Conservation (phyloP, 2,329 filamentous ascomycete genomes). For the Talaromyces atroroseus region DNA sequence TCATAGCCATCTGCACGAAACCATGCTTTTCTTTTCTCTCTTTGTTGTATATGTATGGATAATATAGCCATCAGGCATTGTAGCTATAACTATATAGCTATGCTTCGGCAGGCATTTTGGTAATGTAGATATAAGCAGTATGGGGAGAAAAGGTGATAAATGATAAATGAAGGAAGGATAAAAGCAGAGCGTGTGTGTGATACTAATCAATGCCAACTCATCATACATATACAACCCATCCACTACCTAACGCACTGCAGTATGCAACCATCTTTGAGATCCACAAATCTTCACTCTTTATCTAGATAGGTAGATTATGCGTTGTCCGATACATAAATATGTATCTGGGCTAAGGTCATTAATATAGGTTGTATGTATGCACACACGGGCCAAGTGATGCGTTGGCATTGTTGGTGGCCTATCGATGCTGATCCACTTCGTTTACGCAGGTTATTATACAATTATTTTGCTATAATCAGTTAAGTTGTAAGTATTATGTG, state of each 20-base stretch:
- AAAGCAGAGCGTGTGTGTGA: not conserved
- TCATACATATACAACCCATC: slow-evolving; percentile 8
- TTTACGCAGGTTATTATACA: not conserved
- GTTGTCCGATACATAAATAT: not conserved
- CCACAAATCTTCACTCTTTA: not conserved
- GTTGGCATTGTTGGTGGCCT: slow-evolving; percentile 19
- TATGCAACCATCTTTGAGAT: not conserved
- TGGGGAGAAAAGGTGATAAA: too few species aligned
- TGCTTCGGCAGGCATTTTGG: not conserved
- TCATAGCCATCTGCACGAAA: not conserved
- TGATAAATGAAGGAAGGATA: too few species aligned
- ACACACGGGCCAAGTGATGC: slow-evolving; percentile 21
- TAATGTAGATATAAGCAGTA: not conserved
- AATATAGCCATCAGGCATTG: not conserved
- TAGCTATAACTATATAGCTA: not conserved
- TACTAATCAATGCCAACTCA: slow-evolving; percentile 7
- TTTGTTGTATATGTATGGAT: not conserved
- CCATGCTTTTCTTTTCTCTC: not conserved
- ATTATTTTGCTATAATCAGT: not conserved
- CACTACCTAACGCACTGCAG: not conserved
- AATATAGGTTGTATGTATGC: not conserved
- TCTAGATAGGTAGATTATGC: not conserved
- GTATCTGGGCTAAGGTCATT: too few species aligned
- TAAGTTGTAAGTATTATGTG: too few species aligned
- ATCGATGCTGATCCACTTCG: slow-evolving; percentile 4